These are phyloP conservation scores for Clavispora vitiphila DNA, from an alignment of 805 yeast genomes.

Conservation along the genomic window DNA sequence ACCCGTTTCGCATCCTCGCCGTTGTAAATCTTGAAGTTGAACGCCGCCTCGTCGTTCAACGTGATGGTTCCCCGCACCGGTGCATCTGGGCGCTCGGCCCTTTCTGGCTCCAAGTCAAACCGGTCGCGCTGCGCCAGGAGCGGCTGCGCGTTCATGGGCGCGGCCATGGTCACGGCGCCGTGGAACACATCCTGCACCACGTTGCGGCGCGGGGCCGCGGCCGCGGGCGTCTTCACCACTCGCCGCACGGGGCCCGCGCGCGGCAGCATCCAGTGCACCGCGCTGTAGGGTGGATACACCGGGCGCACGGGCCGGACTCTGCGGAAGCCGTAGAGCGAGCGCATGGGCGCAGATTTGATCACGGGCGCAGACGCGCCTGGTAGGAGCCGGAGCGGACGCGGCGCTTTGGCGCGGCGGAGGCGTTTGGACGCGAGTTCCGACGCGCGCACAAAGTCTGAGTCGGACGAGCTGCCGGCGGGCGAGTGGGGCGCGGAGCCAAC, in stretches of 20 bases:
- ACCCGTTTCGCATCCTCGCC: constrained; percentile 24
- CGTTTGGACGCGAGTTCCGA: not conserved
- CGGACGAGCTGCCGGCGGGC: not conserved
- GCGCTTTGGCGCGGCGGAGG: not conserved
- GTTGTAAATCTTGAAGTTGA: constrained; percentile 14
- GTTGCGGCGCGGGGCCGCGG: constrained; percentile 6
- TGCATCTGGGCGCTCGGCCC: constrained; percentile 5
- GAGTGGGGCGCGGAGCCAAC: not conserved
- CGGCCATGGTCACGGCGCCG: constrained; percentile 41
- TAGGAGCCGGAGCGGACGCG: not conserved
- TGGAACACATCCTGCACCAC: constrained; percentile 40
- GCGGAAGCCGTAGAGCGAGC: constrained; percentile 7
- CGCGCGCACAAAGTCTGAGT: not conserved
- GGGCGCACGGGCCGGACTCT: constrained; percentile 13
- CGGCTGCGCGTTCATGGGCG: constrained; percentile 50
- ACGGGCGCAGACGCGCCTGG: constrained; percentile 5
- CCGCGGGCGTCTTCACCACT: constrained; percentile 7
- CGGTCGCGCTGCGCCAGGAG: constrained; percentile 38
- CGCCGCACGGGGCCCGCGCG: constrained; percentile 5
- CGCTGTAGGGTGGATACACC: constrained; percentile 6
- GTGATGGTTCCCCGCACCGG: constrained; percentile 12
- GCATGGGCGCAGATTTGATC: constrained; percentile 14
- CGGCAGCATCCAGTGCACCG: constrained; percentile 7
- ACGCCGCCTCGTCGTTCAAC: constrained; percentile 14
- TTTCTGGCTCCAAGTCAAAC: constrained; percentile 4